A percentile compares a stretch with the other conserved stretches of the same genome.
Conservation (phyloP, 495 filamentous ascomycete genomes). For the Poronia punctata region DNA sequence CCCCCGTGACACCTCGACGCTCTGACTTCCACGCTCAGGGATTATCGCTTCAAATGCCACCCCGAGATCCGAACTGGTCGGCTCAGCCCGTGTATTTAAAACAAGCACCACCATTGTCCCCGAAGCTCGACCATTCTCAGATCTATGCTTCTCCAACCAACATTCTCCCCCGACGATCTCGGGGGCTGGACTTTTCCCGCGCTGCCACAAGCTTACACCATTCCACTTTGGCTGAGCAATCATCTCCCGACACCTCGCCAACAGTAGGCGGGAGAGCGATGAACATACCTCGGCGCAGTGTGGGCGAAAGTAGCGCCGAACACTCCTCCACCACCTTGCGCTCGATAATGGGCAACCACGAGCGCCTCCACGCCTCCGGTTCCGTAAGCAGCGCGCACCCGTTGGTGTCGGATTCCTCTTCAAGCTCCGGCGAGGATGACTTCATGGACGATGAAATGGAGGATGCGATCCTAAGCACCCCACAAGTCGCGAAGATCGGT, state of each 20-base stretch:
- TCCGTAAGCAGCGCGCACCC: constrained; percentile 80
- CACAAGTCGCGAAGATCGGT: constrained; percentile 49
- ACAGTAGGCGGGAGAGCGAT: constrained; percentile 72
- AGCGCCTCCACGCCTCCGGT: constrained; percentile 69
- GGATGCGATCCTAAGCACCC: constrained; percentile 65
- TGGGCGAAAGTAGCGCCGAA: constrained; percentile 30
- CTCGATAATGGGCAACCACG: constrained; percentile 48
- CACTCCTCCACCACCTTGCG: constrained; percentile 36
- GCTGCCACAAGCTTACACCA: constrained; percentile 94
- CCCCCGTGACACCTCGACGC: constrained; percentile 59
- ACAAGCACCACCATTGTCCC: constrained; percentile 72
- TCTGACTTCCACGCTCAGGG: constrained; percentile 52
- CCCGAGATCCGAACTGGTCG: constrained; percentile 37
- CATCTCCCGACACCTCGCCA: constrained; percentile 91
- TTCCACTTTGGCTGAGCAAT: constrained; percentile 81
- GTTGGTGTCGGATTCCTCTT: constrained; percentile 71
- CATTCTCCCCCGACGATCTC: constrained; percentile 75
- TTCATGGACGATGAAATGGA: constrained; percentile 77
- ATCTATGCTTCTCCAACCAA: constrained; percentile 74
- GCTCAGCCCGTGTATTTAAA: constrained; percentile 46
- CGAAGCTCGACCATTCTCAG: constrained; percentile 74
- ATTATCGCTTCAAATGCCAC: constrained; percentile 69
- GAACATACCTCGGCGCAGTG: constrained; percentile 56
- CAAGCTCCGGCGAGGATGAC: constrained; percentile 69
- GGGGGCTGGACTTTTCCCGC: constrained; percentile 86